Percentiles rank a stretch among this genome's conserved stretches.
Conservation (phyloP, 139 green algal genomes). For the Picochlorum sp. region DNA sequence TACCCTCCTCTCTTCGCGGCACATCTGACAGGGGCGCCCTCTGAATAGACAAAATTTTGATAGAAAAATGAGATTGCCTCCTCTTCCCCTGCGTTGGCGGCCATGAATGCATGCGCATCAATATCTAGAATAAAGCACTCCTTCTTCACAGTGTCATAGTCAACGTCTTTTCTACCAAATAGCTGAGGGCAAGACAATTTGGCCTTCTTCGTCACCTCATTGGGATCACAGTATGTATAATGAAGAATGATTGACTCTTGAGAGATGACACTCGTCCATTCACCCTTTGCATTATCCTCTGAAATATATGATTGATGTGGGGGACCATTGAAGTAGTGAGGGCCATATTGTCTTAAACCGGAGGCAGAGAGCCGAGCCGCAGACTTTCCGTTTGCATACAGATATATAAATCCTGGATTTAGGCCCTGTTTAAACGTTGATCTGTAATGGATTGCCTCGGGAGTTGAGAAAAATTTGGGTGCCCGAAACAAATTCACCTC, state of each 20-base stretch:
- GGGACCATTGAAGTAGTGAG: constrained; percentile 27
- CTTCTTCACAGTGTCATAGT: constrained; percentile 11
- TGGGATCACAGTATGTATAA: constrained; percentile 24
- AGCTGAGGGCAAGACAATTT: constrained; percentile 20
- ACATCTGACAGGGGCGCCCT: constrained; percentile 29
- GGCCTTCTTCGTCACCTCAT: constrained; percentile 31
- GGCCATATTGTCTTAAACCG: constrained; percentile 15
- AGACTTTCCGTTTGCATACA: constrained; percentile 53
- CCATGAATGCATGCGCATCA: constrained; percentile 34
- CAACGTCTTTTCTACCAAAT: neutral
- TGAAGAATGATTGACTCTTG: constrained; percentile 26
- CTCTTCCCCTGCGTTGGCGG: constrained; percentile 8
- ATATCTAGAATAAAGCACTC: constrained; percentile 33
- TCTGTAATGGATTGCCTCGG: constrained; percentile 25
- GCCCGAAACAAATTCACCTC: constrained; percentile 49
- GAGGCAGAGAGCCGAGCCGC: constrained; percentile 32
- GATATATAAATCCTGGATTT: constrained; percentile 26
- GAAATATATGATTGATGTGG: constrained; percentile 17
- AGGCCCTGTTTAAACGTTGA: constrained; percentile 24
- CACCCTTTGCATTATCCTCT: constrained; percentile 7
- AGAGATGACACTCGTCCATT: constrained; percentile 18
- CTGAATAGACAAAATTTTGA: constrained; percentile 23
- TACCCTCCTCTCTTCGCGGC: neutral
- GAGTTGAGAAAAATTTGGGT: constrained; percentile 45
- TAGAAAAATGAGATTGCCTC: constrained; percentile 23